Percentiles rank a stretch among this genome's conserved stretches.
These are phyloP conservation scores for Penicillium paxilli DNA, from an alignment of 495 filamentous ascomycete genomes.

Conservation along the genomic window DNA sequence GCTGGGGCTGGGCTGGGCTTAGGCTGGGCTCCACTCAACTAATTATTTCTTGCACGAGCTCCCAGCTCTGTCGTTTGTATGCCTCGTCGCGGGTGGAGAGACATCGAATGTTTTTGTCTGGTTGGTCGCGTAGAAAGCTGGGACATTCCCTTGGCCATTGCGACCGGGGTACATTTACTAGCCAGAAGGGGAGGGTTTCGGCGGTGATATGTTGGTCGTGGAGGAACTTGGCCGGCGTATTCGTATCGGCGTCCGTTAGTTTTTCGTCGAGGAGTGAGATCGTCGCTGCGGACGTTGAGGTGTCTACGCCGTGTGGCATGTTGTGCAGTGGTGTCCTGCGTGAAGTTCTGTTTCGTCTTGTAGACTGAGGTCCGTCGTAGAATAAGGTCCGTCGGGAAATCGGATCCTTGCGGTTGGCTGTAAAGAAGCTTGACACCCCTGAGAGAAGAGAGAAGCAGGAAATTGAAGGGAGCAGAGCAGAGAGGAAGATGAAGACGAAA, in stretches of 20 bases:
- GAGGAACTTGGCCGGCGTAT: conserved; percentile 10
- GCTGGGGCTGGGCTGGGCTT: no score
- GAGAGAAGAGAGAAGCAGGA: no score
- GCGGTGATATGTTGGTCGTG: conserved; percentile 2
- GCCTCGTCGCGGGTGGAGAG: conserved; percentile 63
- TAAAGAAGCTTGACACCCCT: not conserved
- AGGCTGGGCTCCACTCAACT: conserved; percentile 29
- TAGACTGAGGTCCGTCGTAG: no score
- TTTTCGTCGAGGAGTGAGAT: conserved; percentile 27
- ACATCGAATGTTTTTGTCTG: conserved; percentile 49
- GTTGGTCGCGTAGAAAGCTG: conserved; percentile 58
- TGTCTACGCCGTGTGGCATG: conserved; percentile 14
- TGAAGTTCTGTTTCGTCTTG: no score
- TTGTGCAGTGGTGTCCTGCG: no score
- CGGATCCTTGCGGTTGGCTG: no score
- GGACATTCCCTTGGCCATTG: conserved; percentile 67
- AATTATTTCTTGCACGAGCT: conserved; percentile 60
- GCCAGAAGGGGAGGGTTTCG: conserved; percentile 69
- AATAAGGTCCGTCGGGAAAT: no score
- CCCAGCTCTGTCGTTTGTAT: conserved; percentile 62
- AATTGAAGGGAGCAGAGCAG: not conserved
- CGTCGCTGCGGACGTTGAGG: conserved; percentile 23
- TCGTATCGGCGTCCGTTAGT: conserved; percentile 18
- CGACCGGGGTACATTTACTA: conserved; percentile 67
- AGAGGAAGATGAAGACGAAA: not conserved